Percentiles rank a stretch among this genome's conserved stretches.
phyloP scores from a whole-genome alignment of 2,329 filamentous ascomycete genomes.

The Hirsutella rhossiliensis region DNA sequence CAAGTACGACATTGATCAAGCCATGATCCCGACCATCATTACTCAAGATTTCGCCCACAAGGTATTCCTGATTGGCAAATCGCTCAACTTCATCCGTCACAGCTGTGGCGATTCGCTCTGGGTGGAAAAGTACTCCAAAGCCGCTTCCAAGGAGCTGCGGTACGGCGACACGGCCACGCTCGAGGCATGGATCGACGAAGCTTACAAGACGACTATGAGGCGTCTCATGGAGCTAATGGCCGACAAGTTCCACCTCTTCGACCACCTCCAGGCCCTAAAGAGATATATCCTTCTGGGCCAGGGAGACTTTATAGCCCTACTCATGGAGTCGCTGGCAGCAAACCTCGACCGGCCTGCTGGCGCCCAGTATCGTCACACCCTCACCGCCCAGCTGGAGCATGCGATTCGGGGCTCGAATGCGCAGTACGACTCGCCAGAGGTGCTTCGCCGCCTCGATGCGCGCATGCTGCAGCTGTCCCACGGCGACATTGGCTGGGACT shows the following conservation, averaged over 20 bases:
- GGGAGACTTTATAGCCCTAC: constrained; percentile 89
- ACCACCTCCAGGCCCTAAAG: constrained; percentile 84
- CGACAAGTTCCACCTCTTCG: constrained; percentile 87
- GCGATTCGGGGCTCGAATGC: constrained; percentile 95
- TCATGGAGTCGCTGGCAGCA: constrained; percentile 91
- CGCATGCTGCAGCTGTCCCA: constrained; percentile 95
- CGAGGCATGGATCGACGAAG: constrained; percentile 88
- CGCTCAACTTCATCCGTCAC: constrained; percentile 93
- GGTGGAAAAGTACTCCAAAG: constrained; percentile 93
- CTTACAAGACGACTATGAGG: constrained; percentile 97
- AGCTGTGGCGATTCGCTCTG: constrained; percentile 87
- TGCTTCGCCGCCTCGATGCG: constrained; percentile 84
- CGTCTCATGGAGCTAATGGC: constrained; percentile 89
- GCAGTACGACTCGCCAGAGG: constrained; percentile 86
- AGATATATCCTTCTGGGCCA: constrained; percentile 90
- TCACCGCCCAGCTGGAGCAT: constrained; percentile 96
- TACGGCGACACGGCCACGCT: constrained; percentile 91
- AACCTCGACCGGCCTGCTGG: constrained; percentile 94
- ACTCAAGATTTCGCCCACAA: constrained; percentile 90
- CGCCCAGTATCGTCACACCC: constrained; percentile 87
- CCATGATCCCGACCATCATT: constrained; percentile 88
- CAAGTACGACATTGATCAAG: constrained; percentile 77
- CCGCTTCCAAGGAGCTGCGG: constrained; percentile 77
- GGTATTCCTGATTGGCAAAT: constrained; percentile 95
- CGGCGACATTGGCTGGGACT: constrained; percentile 97